A percentile compares a stretch with the other conserved stretches of the same genome.
Evolutionary conservation across 345 rosid genomes (phyloP).

Genomic region (Salix purpurea): DNA sequence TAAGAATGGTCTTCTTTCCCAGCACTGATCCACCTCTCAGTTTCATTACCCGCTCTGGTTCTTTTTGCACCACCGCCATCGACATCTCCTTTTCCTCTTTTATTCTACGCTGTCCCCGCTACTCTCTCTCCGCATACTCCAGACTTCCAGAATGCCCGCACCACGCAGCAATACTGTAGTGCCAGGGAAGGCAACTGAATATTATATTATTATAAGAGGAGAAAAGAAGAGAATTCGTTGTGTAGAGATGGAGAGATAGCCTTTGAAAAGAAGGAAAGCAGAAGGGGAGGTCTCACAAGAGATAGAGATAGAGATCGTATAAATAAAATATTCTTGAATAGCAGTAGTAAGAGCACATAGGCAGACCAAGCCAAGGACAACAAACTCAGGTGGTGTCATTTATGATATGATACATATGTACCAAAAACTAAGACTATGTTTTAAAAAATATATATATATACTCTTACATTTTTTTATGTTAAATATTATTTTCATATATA

Average conservation of each 20-base stretch:
- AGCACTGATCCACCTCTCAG: slow-evolving; percentile 89
- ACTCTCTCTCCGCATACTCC: not conserved
- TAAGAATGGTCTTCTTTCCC: slow-evolving; percentile 94
- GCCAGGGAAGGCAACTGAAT: not conserved
- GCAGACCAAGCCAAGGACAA: no score
- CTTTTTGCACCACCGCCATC: slow-evolving; percentile 49
- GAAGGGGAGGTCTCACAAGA: not conserved
- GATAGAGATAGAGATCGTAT: not conserved
- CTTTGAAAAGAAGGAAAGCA: slow-evolving; percentile 13
- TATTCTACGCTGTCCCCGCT: not conserved
- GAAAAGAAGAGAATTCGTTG: not conserved
- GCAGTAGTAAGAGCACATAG: no score
- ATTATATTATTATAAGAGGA: not conserved
- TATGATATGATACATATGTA: no score
- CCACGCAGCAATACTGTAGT: not conserved
- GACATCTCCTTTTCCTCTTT: slow-evolving; percentile 34
- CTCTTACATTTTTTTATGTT: no score
- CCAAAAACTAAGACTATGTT: no score
- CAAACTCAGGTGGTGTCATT: no score
- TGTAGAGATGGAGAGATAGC: no score
- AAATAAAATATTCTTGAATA: not conserved
- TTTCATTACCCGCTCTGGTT: slow-evolving; percentile 88
- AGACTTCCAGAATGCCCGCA: not conserved
- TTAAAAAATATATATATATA: no score
- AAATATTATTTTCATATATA: no score